Evolutionary conservation across 1,139 yeast species (phyloP).

Genomic region (Fermentozyma sake): DNA sequence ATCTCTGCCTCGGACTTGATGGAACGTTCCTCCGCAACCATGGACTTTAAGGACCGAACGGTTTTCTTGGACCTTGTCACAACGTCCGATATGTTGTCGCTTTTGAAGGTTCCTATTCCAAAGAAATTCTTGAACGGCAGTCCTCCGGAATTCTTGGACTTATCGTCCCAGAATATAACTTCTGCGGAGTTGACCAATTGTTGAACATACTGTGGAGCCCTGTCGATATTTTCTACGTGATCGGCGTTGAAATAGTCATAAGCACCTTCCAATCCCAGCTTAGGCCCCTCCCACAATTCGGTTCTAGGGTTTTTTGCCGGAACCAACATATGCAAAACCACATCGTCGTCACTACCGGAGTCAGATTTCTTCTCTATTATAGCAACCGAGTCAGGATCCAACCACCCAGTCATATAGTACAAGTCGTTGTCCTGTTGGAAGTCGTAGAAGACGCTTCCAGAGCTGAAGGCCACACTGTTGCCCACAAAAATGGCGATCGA

Average conservation of each 20-base stretch:
- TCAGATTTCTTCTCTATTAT: slow-evolving; percentile 60
- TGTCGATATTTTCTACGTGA: slow-evolving; percentile 50
- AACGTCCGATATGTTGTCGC: slow-evolving; percentile 13
- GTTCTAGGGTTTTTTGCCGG: slow-evolving; percentile 74
- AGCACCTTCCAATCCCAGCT: slow-evolving; percentile 85
- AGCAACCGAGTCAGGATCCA: slow-evolving; percentile 83
- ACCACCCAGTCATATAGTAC: slow-evolving; percentile 85
- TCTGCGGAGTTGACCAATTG: slow-evolving; percentile 44
- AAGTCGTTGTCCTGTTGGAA: slow-evolving; percentile 92
- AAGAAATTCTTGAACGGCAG: slow-evolving; percentile 8
- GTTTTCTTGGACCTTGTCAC: slow-evolving; percentile 25
- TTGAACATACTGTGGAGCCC: slow-evolving; percentile 38
- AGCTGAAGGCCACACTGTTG: slow-evolving; percentile 65
- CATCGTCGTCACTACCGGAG: slow-evolving; percentile 45
- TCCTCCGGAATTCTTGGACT: slow-evolving; percentile 8
- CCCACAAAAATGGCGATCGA: slow-evolving; percentile 78
- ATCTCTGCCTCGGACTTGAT: slow-evolving; percentile 77
- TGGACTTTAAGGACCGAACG: slow-evolving; percentile 40
- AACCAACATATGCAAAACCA: slow-evolving; percentile 72
- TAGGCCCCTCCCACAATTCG: slow-evolving; percentile 93
- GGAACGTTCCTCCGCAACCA: slow-evolving; percentile 57
- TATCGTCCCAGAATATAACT: slow-evolving; percentile 48
- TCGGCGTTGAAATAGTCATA: slow-evolving; percentile 85
- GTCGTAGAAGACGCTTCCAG: slow-evolving; percentile 86
- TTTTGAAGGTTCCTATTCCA: slow-evolving; percentile 1